Percentiles rank a stretch among this genome's conserved stretches.
Evolutionary conservation across 306 rosid genomes (phyloP).

Genomic region (Cucumis cinereus): DNA sequence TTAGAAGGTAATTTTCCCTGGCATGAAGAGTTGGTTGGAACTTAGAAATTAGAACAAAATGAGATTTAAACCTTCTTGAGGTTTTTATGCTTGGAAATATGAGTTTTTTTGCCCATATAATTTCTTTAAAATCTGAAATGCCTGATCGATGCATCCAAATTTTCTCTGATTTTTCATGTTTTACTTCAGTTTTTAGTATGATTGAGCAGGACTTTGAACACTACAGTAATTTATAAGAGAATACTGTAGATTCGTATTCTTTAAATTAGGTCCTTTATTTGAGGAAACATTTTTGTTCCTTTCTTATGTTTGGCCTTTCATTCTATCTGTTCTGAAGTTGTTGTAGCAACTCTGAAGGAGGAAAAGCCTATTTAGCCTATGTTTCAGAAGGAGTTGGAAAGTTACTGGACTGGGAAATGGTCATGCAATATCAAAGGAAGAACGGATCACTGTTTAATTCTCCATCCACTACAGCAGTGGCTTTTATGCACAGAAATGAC

Average conservation of each 20-base stretch:
- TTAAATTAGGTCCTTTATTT: background rate
- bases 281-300: background rate
- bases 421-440: slow-evolving; percentile 62
- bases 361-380: slow-evolving; percentile 62
- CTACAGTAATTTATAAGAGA: background rate
- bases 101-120: background rate
- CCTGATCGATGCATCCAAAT: background rate
- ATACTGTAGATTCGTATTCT: background rate
- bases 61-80: background rate
- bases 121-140: background rate
- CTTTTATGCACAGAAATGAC: slow-evolving; percentile 39
- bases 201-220: background rate
- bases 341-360: slow-evolving; percentile 44
- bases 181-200: background rate
- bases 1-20: slow-evolving; percentile 28
- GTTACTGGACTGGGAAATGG: slow-evolving; percentile 42
- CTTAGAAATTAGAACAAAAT: background rate
- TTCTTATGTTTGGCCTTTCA: background rate
- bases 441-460: slow-evolving; percentile 79
- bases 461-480: slow-evolving; percentile 75
- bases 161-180: background rate
- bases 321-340: slow-evolving; percentile 19
- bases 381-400: slow-evolving; percentile 56
- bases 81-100: background rate
- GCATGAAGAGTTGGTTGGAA: too few relatives aligned